Percentiles rank a stretch among this genome's conserved stretches.
Evolutionary conservation across 345 rosid genomes (phyloP).

Genomic region (Kandelia obovata): DNA sequence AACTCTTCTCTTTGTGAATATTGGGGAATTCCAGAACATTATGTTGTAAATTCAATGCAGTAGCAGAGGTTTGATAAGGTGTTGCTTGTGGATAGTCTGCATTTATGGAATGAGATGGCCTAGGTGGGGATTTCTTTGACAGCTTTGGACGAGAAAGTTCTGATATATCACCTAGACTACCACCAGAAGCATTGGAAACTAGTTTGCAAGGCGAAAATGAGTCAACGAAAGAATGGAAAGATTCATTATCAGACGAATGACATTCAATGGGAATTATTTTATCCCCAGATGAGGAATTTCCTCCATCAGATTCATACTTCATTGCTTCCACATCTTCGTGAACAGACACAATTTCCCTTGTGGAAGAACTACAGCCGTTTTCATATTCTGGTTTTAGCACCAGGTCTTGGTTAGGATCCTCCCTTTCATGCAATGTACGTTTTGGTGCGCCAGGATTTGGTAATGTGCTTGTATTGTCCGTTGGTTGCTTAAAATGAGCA

Average conservation of each 20-base stretch:
- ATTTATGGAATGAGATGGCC: slow-evolving; percentile 14
- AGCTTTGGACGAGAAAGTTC: slow-evolving; percentile 31
- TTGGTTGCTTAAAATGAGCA: slow-evolving; percentile 24
- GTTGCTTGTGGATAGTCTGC: slow-evolving; percentile 9
- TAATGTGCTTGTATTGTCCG: slow-evolving; percentile 21
- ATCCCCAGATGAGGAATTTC: slow-evolving; percentile 27
- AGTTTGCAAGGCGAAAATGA: slow-evolving; percentile 46
- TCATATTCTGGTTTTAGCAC: slow-evolving; percentile 35
- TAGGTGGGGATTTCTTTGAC: slow-evolving; percentile 22
- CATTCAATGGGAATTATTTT: slow-evolving; percentile 33
- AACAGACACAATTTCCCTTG: slow-evolving; percentile 64
- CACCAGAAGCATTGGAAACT: slow-evolving; percentile 64
- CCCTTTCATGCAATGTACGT: slow-evolving; percentile 23
- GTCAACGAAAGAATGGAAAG: slow-evolving; percentile 74
- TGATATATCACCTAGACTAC: slow-evolving; percentile 34
- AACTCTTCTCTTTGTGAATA: background rate
- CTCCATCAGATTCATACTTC: slow-evolving; percentile 41
- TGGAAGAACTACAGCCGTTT: slow-evolving; percentile 51
- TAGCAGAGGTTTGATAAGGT: background rate
- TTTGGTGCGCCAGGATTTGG: slow-evolving; percentile 14
- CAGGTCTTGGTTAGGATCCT: slow-evolving; percentile 28
- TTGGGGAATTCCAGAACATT: slow-evolving; percentile 9
- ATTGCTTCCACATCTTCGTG: slow-evolving; percentile 41
- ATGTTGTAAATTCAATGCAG: background rate
- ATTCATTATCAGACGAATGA: slow-evolving; percentile 69